Evolutionary conservation across 176 grass and related monocot species (phyloP), one percentile per base, ranked within the genome.

Genomic region (Saccharum spontaneum): DNA sequence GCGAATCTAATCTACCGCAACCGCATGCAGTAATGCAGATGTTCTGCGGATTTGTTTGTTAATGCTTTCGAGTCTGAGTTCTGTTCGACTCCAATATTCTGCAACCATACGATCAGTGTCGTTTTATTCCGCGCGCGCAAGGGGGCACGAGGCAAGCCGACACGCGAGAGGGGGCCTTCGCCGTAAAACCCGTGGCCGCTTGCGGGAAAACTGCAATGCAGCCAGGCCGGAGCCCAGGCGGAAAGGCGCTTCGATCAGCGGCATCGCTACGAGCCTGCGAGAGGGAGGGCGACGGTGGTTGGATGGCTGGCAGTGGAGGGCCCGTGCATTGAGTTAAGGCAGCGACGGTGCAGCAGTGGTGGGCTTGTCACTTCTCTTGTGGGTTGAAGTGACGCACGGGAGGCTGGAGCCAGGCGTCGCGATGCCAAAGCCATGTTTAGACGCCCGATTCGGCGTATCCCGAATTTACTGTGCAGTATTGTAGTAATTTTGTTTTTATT

Each of bases 281-380:
- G 8, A 5, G 4, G 7, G 31, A 14, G 20, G 1, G 8, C 5
- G 36, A 38, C 0, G 84, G 67, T 79, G 66, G 48, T 69, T 67
- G 78, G 79, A 20, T 68, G 71, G 85, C 22, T 59, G 67, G 73
- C 23, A 73, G 79, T 59, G 67, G 37, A 45, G 78, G 50, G 43
- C 46, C 73, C 88, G 88, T 90, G 88, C 67, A 30, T 28, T 3
- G 79, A 78, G 88, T 86, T 50, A 73, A 4, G 82, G 83, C 33
- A 78, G 82, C 66, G 79, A 63, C 37, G 79, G 64, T 69, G 80
- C 50, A 31, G 8, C n/a, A 41, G 66, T 72, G 74, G 80, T 2
- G 8, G 23, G 22, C n/a, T 20, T 16, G 46, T 49, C 46, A 23
- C n/a, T 72, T 14, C 3, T 18, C 41, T 48, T 4, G 70, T 28